Conservation (phyloP, 1,139 yeast genomes). For the Suhomyces taliae region DNA sequence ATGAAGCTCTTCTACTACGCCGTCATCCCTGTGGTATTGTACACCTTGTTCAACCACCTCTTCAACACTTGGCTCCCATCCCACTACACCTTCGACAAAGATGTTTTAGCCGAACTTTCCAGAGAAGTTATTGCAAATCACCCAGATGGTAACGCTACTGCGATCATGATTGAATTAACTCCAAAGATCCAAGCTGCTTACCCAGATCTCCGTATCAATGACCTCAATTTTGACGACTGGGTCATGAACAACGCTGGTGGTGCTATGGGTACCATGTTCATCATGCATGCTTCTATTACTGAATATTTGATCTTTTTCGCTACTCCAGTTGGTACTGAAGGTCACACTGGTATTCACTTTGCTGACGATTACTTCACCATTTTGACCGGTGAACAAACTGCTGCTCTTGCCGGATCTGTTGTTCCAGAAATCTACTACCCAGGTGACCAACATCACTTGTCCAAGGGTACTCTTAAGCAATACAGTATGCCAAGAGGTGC, state of each 20-base stretch:
- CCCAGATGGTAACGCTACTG: slow-evolving; percentile 62
- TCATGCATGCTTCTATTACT: slow-evolving; percentile 91
- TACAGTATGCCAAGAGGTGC: slow-evolving; percentile 80
- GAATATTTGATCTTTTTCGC: slow-evolving; percentile 62
- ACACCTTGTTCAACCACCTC: slow-evolving; percentile 39
- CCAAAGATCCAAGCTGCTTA: slow-evolving; percentile 60
- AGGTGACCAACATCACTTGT: slow-evolving; percentile 79
- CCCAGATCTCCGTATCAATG: slow-evolving; percentile 58
- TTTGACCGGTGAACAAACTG: slow-evolving; percentile 72
- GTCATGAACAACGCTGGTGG: slow-evolving; percentile 97
- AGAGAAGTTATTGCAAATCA: slow-evolving; percentile 53
- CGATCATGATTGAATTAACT: slow-evolving; percentile 60
- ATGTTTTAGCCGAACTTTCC: slow-evolving; percentile 47
- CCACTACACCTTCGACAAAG: slow-evolving; percentile 58
- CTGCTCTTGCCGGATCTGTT: slow-evolving; percentile 64
- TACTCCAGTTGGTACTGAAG: slow-evolving; percentile 78
- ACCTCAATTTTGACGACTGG: slow-evolving; percentile 79
- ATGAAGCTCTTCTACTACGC: slow-evolving; percentile 18
- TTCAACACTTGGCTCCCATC: slow-evolving; percentile 68
- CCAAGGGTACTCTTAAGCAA: slow-evolving; percentile 75
- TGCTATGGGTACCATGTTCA: slow-evolving; percentile 97
- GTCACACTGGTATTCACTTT: slow-evolving; percentile 92
- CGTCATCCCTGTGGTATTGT: slow-evolving; percentile 25
- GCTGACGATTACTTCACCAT: slow-evolving; percentile 97
- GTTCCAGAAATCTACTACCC: slow-evolving; percentile 69